Percentiles rank a stretch among this genome's conserved stretches.
Conservation (phyloP, 805 yeast genomes). For the Cyberlindnera sargentensis region DNA sequence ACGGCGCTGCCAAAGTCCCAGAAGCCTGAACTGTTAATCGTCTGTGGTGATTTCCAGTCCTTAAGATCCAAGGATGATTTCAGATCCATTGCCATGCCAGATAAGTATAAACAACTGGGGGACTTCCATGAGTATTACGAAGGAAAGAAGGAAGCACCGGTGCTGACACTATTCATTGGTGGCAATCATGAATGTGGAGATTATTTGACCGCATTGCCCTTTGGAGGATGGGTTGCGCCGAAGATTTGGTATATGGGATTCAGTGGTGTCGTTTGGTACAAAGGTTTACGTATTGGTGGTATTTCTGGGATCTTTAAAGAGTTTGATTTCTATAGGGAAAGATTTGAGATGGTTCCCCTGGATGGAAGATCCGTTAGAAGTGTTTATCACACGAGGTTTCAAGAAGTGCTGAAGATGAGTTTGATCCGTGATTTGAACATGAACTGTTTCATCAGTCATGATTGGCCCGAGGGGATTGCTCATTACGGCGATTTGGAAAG, state of each 20-base stretch:
- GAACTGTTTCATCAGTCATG: slow-evolving; percentile 73
- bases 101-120: slow-evolving; percentile 66
- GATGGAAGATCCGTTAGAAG: slow-evolving; percentile 41
- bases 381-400: slow-evolving; percentile 60
- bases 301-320: slow-evolving; percentile 75
- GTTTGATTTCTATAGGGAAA: slow-evolving; percentile 36
- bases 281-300: slow-evolving; percentile 75
- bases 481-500: slow-evolving; percentile 49
- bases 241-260: slow-evolving; percentile 81
- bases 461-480: slow-evolving; percentile 87
- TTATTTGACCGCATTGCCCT: slow-evolving; percentile 60
- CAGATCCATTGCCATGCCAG: slow-evolving; percentile 67
- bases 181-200: slow-evolving; percentile 94
- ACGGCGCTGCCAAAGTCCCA: slow-evolving; percentile 7
- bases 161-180: slow-evolving; percentile 77
- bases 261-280: slow-evolving; percentile 64
- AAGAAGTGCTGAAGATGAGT: slow-evolving; percentile 50
- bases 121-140: slow-evolving; percentile 72
- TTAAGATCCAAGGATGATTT: slow-evolving; percentile 59
- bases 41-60: slow-evolving; percentile 93
- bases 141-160: slow-evolving; percentile 59
- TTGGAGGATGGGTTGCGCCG: slow-evolving; percentile 93
- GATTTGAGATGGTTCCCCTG: slow-evolving; percentile 44
- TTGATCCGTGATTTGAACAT: slow-evolving; percentile 28
- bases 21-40: slow-evolving; percentile 52